Conservation (phyloP, 2,329 filamentous ascomycete genomes). For the Penicillium crustosum region DNA sequence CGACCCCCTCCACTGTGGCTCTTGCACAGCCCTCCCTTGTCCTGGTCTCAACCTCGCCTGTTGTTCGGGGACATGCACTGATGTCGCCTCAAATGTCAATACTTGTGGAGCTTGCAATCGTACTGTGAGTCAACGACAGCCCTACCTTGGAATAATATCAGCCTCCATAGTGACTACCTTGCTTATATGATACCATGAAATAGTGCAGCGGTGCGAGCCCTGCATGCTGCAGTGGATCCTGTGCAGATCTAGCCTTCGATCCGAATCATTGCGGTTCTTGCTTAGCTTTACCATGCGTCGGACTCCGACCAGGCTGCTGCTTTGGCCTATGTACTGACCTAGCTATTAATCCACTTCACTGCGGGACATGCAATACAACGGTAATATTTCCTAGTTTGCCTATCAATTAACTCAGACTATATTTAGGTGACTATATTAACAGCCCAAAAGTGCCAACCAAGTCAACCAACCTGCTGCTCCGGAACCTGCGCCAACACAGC, state of each 20-base stretch:
- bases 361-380: background rate
- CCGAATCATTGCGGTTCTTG: background rate
- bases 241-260: background rate
- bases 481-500: background rate
- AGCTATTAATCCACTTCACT: background rate
- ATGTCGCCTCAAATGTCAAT: background rate
- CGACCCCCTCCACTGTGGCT: conserved; percentile 12
- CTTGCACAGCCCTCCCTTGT: conserved; percentile 13
- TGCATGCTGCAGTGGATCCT: background rate
- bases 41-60: conserved; percentile 6
- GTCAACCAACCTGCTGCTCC: background rate
- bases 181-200: background rate
- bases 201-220: background rate
- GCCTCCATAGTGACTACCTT: background rate
- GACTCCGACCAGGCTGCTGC: background rate
- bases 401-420: background rate
- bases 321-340: background rate
- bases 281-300: background rate
- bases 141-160: background rate
- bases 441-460: background rate
- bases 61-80: background rate
- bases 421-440: background rate
- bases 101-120: background rate
- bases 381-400: background rate
- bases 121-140: background rate